phyloP scores from a whole-genome alignment of 2,329 filamentous ascomycete species.

The Phialocephala sp. region DNA sequence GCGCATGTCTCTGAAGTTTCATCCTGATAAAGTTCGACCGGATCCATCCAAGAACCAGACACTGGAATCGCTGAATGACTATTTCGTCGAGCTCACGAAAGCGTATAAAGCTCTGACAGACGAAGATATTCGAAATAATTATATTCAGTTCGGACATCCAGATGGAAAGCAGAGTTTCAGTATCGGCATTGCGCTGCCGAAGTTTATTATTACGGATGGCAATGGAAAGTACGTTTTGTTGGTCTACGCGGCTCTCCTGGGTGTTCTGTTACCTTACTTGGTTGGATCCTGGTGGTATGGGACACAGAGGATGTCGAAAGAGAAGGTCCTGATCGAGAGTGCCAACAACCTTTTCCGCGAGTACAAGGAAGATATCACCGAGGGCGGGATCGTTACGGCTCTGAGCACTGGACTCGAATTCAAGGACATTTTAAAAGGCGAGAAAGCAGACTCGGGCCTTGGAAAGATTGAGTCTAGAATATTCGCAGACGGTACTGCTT shows the following conservation, averaged over 20 bases:
- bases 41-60: constrained; percentile 91
- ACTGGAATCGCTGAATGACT: constrained; percentile 78
- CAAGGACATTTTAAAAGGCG: constrained; percentile 74
- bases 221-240: constrained; percentile 95
- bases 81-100: constrained; percentile 95
- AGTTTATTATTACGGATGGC: constrained; percentile 90
- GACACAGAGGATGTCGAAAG: constrained; percentile 89
- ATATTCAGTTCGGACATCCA: constrained; percentile 91
- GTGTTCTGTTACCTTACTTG: constrained; percentile 87
- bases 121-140: constrained; percentile 97
- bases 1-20: constrained; percentile 81
- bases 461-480: constrained; percentile 85
- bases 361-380: constrained; percentile 83
- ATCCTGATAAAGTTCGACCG: constrained; percentile 90
- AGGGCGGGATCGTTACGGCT: constrained; percentile 78
- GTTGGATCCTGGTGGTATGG: constrained; percentile 99
- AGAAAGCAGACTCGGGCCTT: constrained; percentile 80
- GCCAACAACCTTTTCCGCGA: constrained; percentile 94
- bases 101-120: constrained; percentile 98
- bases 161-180: constrained; percentile 98
- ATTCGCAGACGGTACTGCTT: constrained; percentile 60
- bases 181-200: constrained; percentile 94
- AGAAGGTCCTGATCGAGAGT: constrained; percentile 90
- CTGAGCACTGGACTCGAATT: constrained; percentile 89
- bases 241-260: constrained; percentile 86